A percentile compares a stretch with the other conserved stretches of the same genome.
phyloP scores from a whole-genome alignment of 2,329 filamentous ascomycete genomes.

The Gremmenia infestans region DNA sequence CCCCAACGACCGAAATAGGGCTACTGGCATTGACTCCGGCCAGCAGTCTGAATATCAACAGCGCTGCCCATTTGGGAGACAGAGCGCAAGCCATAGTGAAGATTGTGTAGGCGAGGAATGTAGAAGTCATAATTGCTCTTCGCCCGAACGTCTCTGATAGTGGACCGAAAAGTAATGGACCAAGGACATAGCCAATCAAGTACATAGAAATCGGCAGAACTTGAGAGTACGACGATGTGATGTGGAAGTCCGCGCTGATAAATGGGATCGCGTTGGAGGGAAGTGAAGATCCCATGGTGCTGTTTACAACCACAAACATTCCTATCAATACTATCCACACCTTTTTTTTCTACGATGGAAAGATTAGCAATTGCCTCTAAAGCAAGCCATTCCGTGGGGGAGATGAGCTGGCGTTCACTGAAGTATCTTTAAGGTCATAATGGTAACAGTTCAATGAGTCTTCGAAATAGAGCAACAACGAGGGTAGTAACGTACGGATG shows the following conservation, averaged over 20 bases:
- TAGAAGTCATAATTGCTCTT: constrained; percentile 53
- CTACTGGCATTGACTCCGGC: constrained; percentile 53
- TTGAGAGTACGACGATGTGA: constrained; percentile 38
- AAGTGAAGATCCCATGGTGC: constrained; percentile 60
- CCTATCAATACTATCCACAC: constrained; percentile 47
- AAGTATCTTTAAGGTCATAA: too few species aligned
- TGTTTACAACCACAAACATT: constrained; percentile 60
- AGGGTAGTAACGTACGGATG: constrained; percentile 14
- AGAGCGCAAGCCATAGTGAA: constrained; percentile 61
- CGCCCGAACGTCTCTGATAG: constrained; percentile 62
- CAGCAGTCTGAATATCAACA: constrained; percentile 59
- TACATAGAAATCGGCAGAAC: constrained; percentile 59
- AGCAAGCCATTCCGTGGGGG: neutral
- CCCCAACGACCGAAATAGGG: constrained; percentile 57
- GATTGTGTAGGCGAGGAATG: constrained; percentile 64
- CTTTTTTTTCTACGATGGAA: constrained; percentile 46
- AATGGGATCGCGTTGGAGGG: constrained; percentile 58
- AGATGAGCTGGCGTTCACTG: neutral
- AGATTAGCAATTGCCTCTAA: neutral
- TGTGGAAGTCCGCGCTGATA: constrained; percentile 52
- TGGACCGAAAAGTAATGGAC: constrained; percentile 58
- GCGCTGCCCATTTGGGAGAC: constrained; percentile 54
- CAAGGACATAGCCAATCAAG: constrained; percentile 55
- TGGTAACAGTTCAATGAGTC: too few species aligned
- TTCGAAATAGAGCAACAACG: neutral